phyloP scores from a whole-genome alignment of 768 basidiomycete species.

The Lenzites betulinus region DNA sequence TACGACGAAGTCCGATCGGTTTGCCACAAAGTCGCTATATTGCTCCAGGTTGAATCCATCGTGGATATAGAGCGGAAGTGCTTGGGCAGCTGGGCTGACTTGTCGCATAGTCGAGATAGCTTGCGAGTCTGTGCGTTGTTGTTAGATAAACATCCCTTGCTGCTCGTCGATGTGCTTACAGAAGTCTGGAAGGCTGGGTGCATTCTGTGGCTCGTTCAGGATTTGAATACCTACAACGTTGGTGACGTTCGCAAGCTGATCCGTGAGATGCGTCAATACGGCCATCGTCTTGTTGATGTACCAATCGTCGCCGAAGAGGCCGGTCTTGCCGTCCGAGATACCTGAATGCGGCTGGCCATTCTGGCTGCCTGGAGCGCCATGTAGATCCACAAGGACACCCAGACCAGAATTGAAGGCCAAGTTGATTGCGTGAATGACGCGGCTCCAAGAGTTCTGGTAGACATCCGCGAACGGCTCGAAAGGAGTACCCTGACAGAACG shows the following conservation, averaged over 20 bases:
- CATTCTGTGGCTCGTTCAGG: constrained; percentile 55
- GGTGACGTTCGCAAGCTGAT: constrained; percentile 36
- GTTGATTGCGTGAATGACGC: constrained; percentile 46
- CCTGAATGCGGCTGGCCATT: constrained; percentile 47
- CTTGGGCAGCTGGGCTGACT: constrained; percentile 36
- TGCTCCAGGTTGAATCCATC: constrained; percentile 63
- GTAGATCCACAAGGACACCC: constrained; percentile 56
- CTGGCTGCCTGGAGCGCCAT: constrained; percentile 54
- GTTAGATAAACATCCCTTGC: not conserved
- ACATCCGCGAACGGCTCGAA: constrained; percentile 45
- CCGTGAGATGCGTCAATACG: constrained; percentile 41
- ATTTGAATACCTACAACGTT: constrained; percentile 49
- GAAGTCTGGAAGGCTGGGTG: constrained; percentile 47
- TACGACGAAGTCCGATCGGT: constrained; percentile 61
- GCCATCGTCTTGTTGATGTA: constrained; percentile 43
- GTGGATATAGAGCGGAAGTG: constrained; percentile 66
- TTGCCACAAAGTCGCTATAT: constrained; percentile 51
- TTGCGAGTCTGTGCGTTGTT: constrained; percentile 42
- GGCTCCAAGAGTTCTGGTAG: constrained; percentile 47
- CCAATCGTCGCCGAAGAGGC: constrained; percentile 39
- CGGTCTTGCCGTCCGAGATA: constrained; percentile 43
- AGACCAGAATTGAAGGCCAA: constrained; percentile 42
- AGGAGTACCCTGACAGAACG: constrained; percentile 36
- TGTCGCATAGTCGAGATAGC: constrained; percentile 52
- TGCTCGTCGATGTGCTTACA: constrained; percentile 32